Evolutionary conservation across 2,329 filamentous ascomycete species (phyloP), one percentile per base, ranked within the genome.

Genomic region (Chaetomium strumarium): DNA sequence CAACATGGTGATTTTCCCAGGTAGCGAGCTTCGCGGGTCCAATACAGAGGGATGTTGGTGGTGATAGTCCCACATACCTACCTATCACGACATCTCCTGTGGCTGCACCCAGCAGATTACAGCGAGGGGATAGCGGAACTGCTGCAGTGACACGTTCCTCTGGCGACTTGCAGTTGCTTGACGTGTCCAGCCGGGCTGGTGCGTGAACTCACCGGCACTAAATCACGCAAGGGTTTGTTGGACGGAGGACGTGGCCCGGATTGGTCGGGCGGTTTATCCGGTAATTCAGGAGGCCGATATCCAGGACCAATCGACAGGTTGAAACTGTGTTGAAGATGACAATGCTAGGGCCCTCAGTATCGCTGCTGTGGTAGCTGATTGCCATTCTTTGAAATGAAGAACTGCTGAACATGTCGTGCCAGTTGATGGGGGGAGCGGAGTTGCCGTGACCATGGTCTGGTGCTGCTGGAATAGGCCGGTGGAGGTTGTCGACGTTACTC

Each of bases 381-480:
- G 36, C 33, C 45, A 10, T 30, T 38, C 20, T 9, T 30, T 19
- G 17, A 37, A 16, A 46, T 13, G 17, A 43, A 42, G 34, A 51
- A 37, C 39, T 13, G 31, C 47, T 44, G 36, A 46, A 12, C 7
- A 24, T 7, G 24, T 7, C 24, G 24, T 24, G 7, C 24, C 4
- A 24, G 24, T 24, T 24, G 24, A n/a, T 24, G 4, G 24, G 24
- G 24, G 4, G 36, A 14, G 14, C 31, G n/a, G 20, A 36, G 31
- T 30, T 30, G n/a, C 38, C 34, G 8, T 33, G 7, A 24, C 7
- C 24, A 24, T 24, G 24, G 24, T 24, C 24, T 33, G 37, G 52
- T 47, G 52, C 48, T 55, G 48, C 52, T 56, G 37, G 48, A 55
- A 55, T 54, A 45, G 55, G 57, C 51, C 54, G 57, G 51, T 59